phyloP scores from a whole-genome alignment of 139 green algal species.

The Chlamydomonas asymmetrica region DNA sequence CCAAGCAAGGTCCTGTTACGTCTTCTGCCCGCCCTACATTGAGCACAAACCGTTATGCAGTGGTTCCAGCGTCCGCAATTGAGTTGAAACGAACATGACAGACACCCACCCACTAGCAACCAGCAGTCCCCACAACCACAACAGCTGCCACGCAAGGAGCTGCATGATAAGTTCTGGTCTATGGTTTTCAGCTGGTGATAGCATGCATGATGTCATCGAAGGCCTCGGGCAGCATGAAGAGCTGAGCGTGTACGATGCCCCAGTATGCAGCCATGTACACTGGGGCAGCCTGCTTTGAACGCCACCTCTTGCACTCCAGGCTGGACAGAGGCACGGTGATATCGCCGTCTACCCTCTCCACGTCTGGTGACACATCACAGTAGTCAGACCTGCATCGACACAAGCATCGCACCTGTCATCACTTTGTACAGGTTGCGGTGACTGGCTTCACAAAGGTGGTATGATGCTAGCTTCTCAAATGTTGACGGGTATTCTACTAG shows the following conservation, averaged over 20 bases:
- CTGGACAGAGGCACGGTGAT: constrained; percentile 16
- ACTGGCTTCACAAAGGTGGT: no score
- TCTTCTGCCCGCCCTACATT: neutral
- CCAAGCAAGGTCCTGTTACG: no score
- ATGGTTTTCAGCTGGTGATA: no score
- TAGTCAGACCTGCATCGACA: no score
- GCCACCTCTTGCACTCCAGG: constrained; percentile 16
- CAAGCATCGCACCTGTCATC: no score
- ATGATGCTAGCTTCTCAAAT: no score
- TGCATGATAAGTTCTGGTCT: no score
- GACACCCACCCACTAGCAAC: neutral
- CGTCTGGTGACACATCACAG: no score
- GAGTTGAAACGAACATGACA: neutral
- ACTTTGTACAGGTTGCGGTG: no score
- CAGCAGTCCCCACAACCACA: neutral
- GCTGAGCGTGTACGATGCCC: constrained; percentile 15
- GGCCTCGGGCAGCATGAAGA: constrained; percentile 6
- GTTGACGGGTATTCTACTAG: no score
- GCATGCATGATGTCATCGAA: constrained; percentile 15
- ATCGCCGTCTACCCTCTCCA: constrained; percentile 17
- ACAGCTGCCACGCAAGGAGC: neutral
- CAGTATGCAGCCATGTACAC: neutral
- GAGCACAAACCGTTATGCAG: neutral
- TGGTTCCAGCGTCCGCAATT: neutral
- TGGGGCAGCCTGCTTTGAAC: neutral